Conservation (phyloP, 768 basidiomycete genomes). For the Leucogyrophana mollusca region DNA sequence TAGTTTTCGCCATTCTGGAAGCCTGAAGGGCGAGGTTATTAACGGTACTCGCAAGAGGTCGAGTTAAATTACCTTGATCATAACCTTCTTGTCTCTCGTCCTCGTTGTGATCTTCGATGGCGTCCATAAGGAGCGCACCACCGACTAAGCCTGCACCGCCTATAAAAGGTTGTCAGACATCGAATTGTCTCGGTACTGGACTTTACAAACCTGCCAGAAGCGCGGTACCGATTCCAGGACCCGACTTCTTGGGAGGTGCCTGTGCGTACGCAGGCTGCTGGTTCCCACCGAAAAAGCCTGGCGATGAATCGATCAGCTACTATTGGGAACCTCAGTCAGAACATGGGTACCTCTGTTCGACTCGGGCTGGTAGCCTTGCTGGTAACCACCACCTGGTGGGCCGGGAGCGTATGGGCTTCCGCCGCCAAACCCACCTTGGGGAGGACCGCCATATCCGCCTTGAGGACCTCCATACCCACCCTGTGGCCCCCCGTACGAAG, state of each 20-base stretch:
- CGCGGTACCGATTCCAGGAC: conserved; percentile 49
- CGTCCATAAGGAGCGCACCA: conserved; percentile 54
- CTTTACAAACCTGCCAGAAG: conserved; percentile 41
- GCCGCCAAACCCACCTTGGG: conserved; percentile 13
- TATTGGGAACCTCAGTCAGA: background rate
- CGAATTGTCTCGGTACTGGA: background rate
- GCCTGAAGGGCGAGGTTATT: no score
- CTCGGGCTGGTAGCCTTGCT: conserved; percentile 13
- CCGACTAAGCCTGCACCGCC: conserved; percentile 69
- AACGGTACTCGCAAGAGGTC: no score
- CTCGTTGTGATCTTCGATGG: conserved; percentile 43
- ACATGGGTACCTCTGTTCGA: conserved; percentile 20
- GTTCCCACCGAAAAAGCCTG: conserved; percentile 33
- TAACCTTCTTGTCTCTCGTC: conserved; percentile 28
- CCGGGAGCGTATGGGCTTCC: conserved; percentile 10
- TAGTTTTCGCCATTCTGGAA: no score
- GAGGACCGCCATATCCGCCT: conserved; percentile 11
- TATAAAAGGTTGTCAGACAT: conserved; percentile 15
- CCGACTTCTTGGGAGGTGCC: conserved; percentile 44
- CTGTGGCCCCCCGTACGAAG: conserved; percentile 21
- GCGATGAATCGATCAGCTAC: conserved; percentile 3
- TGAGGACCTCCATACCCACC: conserved; percentile 15
- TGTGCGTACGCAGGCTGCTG: conserved; percentile 31
- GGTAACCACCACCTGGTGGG: conserved; percentile 15
- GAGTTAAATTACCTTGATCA: background rate